These are phyloP conservation scores for Chrysoporthe deuterocubensis DNA, from an alignment of 2,329 filamentous ascomycete genomes.

Conservation along the genomic window DNA sequence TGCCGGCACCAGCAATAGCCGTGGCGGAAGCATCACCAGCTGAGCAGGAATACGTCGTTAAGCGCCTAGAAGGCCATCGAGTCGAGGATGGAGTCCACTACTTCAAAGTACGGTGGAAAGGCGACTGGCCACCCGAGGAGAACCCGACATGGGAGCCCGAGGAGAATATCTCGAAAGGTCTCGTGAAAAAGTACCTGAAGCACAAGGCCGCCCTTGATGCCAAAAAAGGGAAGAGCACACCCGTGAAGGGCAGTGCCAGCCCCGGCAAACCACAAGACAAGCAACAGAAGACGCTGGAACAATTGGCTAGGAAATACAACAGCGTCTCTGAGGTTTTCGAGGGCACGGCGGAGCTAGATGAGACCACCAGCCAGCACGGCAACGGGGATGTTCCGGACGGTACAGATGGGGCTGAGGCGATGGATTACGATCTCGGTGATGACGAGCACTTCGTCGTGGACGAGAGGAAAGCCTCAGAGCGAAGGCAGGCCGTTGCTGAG, in stretches of 20 bases:
- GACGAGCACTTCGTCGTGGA: conserved; percentile 26
- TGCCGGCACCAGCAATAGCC: conserved; percentile 33
- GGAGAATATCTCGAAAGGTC: conserved; percentile 48
- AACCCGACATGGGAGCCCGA: conserved; percentile 64
- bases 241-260: not conserved
- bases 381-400: not conserved
- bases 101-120: conserved; percentile 61
- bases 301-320: conserved; percentile 14
- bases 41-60: conserved; percentile 46
- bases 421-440: not conserved
- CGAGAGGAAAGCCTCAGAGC: not conserved
- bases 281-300: conserved; percentile 7
- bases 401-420: not conserved
- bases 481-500: conserved; percentile 4
- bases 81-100: conserved; percentile 46
- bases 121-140: conserved; percentile 58
- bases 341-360: conserved; percentile 17
- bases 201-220: conserved; percentile 32
- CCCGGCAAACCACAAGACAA: conserved; percentile 1
- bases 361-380: too few relatives aligned
- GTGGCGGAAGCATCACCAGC: conserved; percentile 33
- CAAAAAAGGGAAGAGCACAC: not conserved
- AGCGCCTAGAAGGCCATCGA: conserved; percentile 48
- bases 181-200: conserved; percentile 49
- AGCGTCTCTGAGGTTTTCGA: conserved; percentile 27